A percentile compares a stretch with the other conserved stretches of the same genome.
Conservation (phyloP, 2,329 filamentous ascomycete genomes). For the Stachybotrys chartarum region DNA sequence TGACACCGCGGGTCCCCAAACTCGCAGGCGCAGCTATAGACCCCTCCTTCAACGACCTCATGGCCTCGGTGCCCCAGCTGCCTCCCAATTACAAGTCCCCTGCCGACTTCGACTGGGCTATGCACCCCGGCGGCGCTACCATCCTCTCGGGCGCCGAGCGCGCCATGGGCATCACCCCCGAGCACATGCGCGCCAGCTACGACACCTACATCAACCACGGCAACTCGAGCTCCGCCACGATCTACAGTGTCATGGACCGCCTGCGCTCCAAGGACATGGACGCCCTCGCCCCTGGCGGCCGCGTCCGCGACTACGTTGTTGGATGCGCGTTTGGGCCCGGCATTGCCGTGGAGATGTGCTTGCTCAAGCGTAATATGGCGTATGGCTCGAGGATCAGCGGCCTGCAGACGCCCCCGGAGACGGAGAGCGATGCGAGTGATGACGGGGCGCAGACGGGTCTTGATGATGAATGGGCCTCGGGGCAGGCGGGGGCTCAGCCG, state of each 20-base stretch:
- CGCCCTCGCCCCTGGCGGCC: conserved; percentile 40
- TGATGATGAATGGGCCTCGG: conserved; percentile 6
- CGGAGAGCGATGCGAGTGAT: conserved; percentile 41
- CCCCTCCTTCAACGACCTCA: conserved; percentile 47
- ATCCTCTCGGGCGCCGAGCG: conserved; percentile 58
- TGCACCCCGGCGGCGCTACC: conserved; percentile 62
- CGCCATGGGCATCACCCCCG: conserved; percentile 47
- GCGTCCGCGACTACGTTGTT: conserved; percentile 50
- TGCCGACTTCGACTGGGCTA: conserved; percentile 63
- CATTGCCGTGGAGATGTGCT: conserved; percentile 60
- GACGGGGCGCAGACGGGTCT: conserved; percentile 14
- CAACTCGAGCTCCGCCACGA: conserved; percentile 63
- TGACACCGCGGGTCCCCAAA: conserved; percentile 54
- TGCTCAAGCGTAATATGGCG: conserved; percentile 42
- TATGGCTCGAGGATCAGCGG: conserved; percentile 18
- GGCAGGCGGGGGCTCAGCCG: conserved; percentile 5
- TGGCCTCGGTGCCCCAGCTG: conserved; percentile 38
- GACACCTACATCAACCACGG: conserved; percentile 62
- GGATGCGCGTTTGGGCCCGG: conserved; percentile 66
- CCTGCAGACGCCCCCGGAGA: conserved; percentile 46
- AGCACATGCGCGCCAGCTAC: conserved; percentile 64
- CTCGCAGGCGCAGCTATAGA: conserved; percentile 43
- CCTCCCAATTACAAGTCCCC: conserved; percentile 37
- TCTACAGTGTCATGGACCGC: conserved; percentile 59
- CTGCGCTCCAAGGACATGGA: conserved; percentile 56